A percentile compares a stretch with the other conserved stretches of the same genome.
phyloP scores from a whole-genome alignment of 1,284 basidiomycete species.

The Sanghuangporus sanghuang region DNA sequence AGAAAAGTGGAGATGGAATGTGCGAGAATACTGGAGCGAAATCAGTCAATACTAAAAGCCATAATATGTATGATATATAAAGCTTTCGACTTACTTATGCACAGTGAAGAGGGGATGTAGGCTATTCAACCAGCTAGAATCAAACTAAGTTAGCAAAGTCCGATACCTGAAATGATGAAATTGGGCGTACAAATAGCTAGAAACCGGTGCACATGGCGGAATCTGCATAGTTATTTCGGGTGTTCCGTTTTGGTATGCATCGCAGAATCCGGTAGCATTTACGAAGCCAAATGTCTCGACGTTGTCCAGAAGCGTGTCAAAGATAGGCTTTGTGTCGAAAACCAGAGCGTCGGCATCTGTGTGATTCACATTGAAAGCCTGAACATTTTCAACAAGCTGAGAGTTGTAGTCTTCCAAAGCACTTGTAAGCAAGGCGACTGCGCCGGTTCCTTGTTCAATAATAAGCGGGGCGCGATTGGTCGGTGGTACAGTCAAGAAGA shows the following conservation, averaged over 20 bases:
- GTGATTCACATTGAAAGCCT: constrained; percentile 38
- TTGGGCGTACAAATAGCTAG: constrained; percentile 55
- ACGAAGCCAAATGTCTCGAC: constrained; percentile 49
- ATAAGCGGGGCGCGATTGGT: constrained; percentile 53
- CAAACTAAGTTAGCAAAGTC: background rate
- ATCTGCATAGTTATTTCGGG: constrained; percentile 45
- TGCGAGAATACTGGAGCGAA: constrained; percentile 35
- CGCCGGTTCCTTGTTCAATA: constrained; percentile 41
- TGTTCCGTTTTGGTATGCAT: constrained; percentile 55
- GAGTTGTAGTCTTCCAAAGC: constrained; percentile 48
- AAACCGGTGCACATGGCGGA: constrained; percentile 53
- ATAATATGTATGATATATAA: background rate
- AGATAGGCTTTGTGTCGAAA: constrained; percentile 54
- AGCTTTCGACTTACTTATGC: constrained; percentile 32
- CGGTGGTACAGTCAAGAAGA: constrained; percentile 65
- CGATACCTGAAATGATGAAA: background rate
- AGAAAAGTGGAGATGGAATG: constrained; percentile 40
- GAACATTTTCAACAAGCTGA: constrained; percentile 36
- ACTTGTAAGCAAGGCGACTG: constrained; percentile 33
- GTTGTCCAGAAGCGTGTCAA: constrained; percentile 51
- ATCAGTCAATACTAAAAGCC: background rate
- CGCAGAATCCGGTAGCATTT: constrained; percentile 54
- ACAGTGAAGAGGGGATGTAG: constrained; percentile 52
- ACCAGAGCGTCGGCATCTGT: constrained; percentile 36
- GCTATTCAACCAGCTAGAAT: constrained; percentile 46